phyloP scores from a whole-genome alignment of 2,329 filamentous ascomycete genomes.

The Cladosporium sp. region DNA sequence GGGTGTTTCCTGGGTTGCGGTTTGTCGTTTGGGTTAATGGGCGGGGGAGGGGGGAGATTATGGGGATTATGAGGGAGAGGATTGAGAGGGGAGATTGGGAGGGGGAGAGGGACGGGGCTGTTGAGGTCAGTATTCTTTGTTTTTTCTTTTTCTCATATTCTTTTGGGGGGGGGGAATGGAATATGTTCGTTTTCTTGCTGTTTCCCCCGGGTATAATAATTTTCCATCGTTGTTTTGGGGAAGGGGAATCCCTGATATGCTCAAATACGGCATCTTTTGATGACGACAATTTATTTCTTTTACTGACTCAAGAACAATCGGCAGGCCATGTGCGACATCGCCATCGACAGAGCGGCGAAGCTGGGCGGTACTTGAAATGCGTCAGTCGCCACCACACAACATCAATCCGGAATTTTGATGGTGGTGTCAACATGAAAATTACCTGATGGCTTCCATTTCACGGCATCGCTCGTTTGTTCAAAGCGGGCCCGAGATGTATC shows the following conservation, averaged over 20 bases:
- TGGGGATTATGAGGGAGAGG: constrained; percentile 76
- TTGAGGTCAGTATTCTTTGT: constrained; percentile 60
- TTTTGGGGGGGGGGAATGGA: too few relatives aligned
- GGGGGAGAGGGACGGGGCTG: constrained; percentile 70
- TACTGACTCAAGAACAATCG: neutral
- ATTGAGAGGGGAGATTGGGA: constrained; percentile 69
- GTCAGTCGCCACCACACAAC: neutral
- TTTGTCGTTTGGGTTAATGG: constrained; percentile 95
- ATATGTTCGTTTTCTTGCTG: too few relatives aligned
- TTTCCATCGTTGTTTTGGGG: too few relatives aligned
- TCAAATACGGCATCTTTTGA: too few relatives aligned
- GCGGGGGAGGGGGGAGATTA: constrained; percentile 69
- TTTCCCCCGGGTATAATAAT: too few relatives aligned
- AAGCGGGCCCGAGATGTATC: too few relatives aligned
- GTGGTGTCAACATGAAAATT: too few relatives aligned
- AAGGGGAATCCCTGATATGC: too few relatives aligned
- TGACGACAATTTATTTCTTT: neutral
- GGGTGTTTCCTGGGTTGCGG: constrained; percentile 75
- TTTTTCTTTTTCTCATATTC: too few relatives aligned
- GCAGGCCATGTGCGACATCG: constrained; percentile 90
- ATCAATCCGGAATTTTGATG: too few relatives aligned
- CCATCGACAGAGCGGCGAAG: constrained; percentile 74
- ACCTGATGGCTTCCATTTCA: too few relatives aligned
- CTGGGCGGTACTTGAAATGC: constrained; percentile 38
- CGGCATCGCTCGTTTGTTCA: too few relatives aligned